These are phyloP conservation scores for Schwanniomyces etchellsii DNA, from an alignment of 1,139 yeast species.

Conservation along the genomic window DNA sequence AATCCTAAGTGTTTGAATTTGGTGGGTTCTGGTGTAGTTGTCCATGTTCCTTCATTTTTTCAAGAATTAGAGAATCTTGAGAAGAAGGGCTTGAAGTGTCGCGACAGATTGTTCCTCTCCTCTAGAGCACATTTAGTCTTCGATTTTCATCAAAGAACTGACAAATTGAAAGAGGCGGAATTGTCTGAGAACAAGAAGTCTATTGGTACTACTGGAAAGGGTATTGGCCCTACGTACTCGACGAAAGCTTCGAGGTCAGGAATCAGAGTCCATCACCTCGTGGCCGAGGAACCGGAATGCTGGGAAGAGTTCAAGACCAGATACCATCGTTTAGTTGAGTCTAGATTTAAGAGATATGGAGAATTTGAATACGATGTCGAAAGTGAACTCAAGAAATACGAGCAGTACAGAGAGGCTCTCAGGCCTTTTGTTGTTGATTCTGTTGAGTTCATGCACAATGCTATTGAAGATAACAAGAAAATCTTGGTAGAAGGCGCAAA, in stretches of 20 bases:
- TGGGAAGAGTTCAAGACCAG: constrained; percentile 87
- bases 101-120: constrained; percentile 78
- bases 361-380: constrained; percentile 84
- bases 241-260: constrained; percentile 98
- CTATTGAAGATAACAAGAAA: constrained; percentile 71
- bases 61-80: constrained; percentile 78
- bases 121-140: constrained; percentile 95
- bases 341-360: constrained; percentile 88
- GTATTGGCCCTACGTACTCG: constrained; percentile 97
- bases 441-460: constrained; percentile 82
- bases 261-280: constrained; percentile 91
- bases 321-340: constrained; percentile 69
- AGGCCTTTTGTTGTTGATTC: constrained; percentile 94
- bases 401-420: constrained; percentile 63
- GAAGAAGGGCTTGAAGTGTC: constrained; percentile 72
- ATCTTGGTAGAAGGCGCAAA: constrained; percentile 97
- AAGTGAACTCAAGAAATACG: constrained; percentile 73
- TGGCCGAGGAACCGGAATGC: constrained; percentile 80
- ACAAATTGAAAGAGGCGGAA: constrained; percentile 91
- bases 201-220: constrained; percentile 98
- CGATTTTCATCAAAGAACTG: constrained; percentile 96
- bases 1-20: constrained; percentile 86
- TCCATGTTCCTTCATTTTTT: constrained; percentile 91
- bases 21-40: constrained; percentile 94
- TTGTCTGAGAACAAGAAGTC: constrained; percentile 79